Conservation (phyloP, 2,329 filamentous ascomycete species). For the Fusarium subtropicale region DNA sequence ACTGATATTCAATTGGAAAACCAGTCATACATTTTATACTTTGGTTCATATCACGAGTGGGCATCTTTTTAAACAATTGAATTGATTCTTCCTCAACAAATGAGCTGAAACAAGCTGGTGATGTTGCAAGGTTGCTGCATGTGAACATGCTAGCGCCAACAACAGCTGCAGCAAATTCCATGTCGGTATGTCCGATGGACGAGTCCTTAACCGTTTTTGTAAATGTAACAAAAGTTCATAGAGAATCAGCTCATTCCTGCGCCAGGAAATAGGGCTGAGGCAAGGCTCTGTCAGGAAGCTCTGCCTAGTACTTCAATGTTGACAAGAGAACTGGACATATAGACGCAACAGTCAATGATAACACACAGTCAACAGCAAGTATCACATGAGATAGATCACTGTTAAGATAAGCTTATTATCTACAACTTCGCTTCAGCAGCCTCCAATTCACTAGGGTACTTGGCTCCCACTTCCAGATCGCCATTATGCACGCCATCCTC, state of each 20-base stretch:
- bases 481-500: conserved; percentile 16
- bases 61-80: not conserved
- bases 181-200: not conserved
- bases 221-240: not conserved
- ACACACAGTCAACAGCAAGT: not conserved
- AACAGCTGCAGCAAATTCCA: conserved; percentile 21
- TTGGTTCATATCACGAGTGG: not conserved
- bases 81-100: not conserved
- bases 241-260: not conserved
- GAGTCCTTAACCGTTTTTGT: not conserved
- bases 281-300: not conserved
- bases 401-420: not conserved
- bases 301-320: not conserved
- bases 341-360: not conserved
- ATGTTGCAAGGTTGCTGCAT: conserved; percentile 11
- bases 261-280: not conserved
- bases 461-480: conserved; percentile 4
- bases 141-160: conserved; percentile 28
- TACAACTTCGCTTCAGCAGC: conserved; percentile 37
- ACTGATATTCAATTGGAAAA: too few relatives aligned
- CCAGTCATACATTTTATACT: too few relatives aligned
- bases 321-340: not conserved
- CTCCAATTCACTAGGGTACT: conserved; percentile 43
- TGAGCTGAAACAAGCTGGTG: conserved; percentile 5
- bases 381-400: not conserved